These are phyloP conservation scores for Graphilbum sp. DNA, from an alignment of 2,329 filamentous ascomycete species.

Conservation along the genomic window DNA sequence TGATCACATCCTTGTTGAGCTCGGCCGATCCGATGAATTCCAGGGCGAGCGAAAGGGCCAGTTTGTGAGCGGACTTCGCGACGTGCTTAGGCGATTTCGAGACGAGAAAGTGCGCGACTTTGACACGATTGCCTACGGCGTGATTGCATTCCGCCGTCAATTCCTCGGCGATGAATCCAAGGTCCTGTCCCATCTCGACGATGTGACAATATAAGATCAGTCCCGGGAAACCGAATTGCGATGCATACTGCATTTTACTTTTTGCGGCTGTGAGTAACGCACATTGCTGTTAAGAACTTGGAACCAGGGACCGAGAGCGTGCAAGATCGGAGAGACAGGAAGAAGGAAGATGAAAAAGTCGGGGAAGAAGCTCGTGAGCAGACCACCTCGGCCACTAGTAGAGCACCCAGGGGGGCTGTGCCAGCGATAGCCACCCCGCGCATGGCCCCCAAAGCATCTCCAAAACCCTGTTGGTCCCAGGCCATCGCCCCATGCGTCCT, in stretches of 20 bases:
- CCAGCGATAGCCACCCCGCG: too few species aligned
- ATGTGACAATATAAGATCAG: conserved; percentile 4
- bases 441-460: too few species aligned
- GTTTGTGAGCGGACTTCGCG: conserved; percentile 46
- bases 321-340: neutral
- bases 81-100: conserved; percentile 43
- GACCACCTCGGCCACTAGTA: too few species aligned
- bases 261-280: neutral
- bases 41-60: conserved; percentile 41
- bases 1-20: conserved; percentile 55
- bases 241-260: too few species aligned
- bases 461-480: too few species aligned
- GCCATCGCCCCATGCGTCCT: too few species aligned
- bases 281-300: too few species aligned
- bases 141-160: conserved; percentile 48
- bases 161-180: conserved; percentile 49
- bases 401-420: too few species aligned
- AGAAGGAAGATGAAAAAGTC: neutral
- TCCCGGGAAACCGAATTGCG: neutral
- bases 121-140: conserved; percentile 46
- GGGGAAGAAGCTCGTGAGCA: too few species aligned
- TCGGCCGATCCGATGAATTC: conserved; percentile 50
- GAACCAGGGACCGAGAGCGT: too few species aligned
- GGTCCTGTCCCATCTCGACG: conserved; percentile 33
- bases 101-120: conserved; percentile 47